These are phyloP conservation scores for Cornus controversa DNA, from an alignment of 148 eudicot genomes.

Conservation along the genomic window DNA sequence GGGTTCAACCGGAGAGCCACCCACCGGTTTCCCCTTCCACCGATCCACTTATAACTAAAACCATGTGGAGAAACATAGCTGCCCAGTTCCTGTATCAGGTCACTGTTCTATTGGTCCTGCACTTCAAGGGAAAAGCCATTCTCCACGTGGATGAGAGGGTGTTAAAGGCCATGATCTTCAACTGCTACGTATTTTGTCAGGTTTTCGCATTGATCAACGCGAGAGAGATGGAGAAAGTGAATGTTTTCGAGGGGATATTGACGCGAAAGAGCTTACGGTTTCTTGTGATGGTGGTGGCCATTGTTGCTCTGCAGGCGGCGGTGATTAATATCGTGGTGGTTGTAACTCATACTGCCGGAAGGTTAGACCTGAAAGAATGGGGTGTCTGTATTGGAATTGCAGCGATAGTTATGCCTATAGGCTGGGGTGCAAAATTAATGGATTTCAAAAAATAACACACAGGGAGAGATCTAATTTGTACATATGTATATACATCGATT, in stretches of 20 bases:
- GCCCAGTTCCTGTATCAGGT: conserved; percentile 9
- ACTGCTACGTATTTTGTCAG: conserved; percentile 3
- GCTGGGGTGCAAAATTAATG: not conserved
- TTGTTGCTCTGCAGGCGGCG: not conserved
- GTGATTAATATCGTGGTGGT: not conserved
- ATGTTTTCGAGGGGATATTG: not conserved
- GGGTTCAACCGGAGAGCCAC: too few species aligned
- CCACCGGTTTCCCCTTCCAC: not conserved
- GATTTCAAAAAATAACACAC: not conserved
- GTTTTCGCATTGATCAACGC: conserved; percentile 4
- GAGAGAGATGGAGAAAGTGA: not conserved
- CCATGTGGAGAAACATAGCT: conserved; percentile 5
- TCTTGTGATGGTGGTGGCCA: not conserved
- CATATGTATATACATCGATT: too few species aligned
- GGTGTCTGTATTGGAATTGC: conserved; percentile 6
- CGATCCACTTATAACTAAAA: not conserved
- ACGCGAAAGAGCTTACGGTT: not conserved
- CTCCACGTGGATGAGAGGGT: not conserved
- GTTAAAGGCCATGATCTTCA: conserved; percentile 9
- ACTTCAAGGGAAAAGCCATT: not conserved
- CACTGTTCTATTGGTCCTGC: not conserved
- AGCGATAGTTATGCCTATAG: not conserved
- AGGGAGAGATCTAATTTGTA: too few species aligned
- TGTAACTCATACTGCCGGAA: not conserved
- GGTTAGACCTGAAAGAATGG: not conserved